These are phyloP conservation scores for Anaeromyces robustus DNA, from an alignment of 192 early-diverging fungal species.

Conservation along the genomic window DNA sequence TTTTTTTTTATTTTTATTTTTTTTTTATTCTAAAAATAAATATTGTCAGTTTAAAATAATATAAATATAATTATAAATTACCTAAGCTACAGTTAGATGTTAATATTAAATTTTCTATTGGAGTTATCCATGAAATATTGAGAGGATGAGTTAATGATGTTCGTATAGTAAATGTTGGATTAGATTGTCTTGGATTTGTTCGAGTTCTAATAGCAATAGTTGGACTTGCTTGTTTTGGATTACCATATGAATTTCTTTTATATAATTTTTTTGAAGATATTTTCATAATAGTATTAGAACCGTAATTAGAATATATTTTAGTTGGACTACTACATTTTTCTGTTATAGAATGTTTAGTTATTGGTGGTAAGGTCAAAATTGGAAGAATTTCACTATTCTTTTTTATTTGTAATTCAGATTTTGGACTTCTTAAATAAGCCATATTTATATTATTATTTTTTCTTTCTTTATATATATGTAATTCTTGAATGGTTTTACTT, in stretches of 20 bases:
- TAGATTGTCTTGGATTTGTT: slow-evolving; percentile 9
- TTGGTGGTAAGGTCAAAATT: not conserved
- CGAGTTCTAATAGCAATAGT: slow-evolving; percentile 30
- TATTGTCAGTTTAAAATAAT: too few species aligned
- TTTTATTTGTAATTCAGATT: not conserved
- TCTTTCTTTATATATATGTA: too few species aligned
- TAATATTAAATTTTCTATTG: not conserved
- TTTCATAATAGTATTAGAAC: not conserved
- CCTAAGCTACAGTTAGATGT: not conserved
- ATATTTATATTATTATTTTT: not conserved
- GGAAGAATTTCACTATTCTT: not conserved
- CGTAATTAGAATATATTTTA: not conserved
- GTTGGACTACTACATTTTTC: not conserved
- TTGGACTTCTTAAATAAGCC: not conserved
- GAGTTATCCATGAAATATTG: slow-evolving; percentile 17
- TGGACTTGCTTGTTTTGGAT: slow-evolving; percentile 15
- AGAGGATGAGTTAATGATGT: slow-evolving; percentile 14
- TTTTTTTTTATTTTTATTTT: too few species aligned
- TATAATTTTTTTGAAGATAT: not conserved
- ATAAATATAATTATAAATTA: not conserved
- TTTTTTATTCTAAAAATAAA: too few species aligned
- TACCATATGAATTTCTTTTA: not conserved
- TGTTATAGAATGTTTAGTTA: not conserved
- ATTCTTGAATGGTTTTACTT: too few species aligned
- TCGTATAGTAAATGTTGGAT: slow-evolving; percentile 11